Base-by-base conservation (phyloP, 768 basidiomycete genomes). In the Auriscalpium vulgare region DNA sequence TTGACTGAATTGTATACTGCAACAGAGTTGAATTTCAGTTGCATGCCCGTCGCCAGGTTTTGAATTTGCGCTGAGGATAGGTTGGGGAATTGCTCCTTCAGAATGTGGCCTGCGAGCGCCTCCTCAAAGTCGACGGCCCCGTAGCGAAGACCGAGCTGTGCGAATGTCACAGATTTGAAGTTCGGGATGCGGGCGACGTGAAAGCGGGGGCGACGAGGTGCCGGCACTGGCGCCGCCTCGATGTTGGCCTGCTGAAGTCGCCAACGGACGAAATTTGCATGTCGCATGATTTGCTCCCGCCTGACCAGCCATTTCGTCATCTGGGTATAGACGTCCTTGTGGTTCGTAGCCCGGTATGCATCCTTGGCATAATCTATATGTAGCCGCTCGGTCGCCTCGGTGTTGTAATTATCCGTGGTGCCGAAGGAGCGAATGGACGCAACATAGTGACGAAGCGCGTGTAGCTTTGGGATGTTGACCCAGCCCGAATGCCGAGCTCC, bases 391-490 rank as follows among this genome's bases (percentile, higher is more conserved):
- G 53, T 57, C 17, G 55, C 59, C 38, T 49, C 47, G 1, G 47
- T 56, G 37, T 56, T 56, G 48, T 62, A 66, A 47, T 65, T 65
- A 37, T 65, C 65, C 0, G 61, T 53, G 1, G 73, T 1, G 88
- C 82, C 0, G 88, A 92, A 7, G 88, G 88, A 64, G 91, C 89
- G 43, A 17, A 69, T 66, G 0, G 54, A 55, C 0, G 17, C 23
- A 8, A 7, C 10, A 21, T 65, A 65, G 38, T 69, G 68, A 1
- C 56, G 47, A 0, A 63, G 56, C 9, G 52, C 45, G 36, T 66
- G 63, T 0, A 67, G 47, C 50, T 69, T 70, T 0, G 64, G 66
- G 1, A 69, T 38, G 3, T 62, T 53, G 58, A 66, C 17, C 65
- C 10, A 0, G 48, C 40, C 1, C 63, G 61, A 0, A 64, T 51